Evolutionary conservation across 768 basidiomycete genomes (phyloP), one percentile per base, ranked within the genome.

Genomic region (Boletus sp.): DNA sequence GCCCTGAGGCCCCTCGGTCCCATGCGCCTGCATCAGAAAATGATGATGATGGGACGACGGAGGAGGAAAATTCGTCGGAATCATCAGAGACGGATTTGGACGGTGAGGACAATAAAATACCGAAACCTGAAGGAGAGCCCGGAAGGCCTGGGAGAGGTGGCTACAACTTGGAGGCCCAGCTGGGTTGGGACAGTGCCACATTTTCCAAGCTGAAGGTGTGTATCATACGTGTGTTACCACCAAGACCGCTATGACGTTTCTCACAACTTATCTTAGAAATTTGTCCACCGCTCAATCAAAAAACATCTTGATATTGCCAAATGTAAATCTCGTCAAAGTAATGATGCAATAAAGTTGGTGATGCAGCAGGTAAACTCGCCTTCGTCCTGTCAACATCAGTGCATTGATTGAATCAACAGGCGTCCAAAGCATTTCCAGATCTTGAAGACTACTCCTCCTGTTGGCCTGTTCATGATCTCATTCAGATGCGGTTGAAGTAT

Each of bases 131-230:
- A 7, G 40, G 50, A n/a, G 54, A 61, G 36, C 24, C 42, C 0
- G 54, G 54, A 20, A 47, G 56, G 1, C 62, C 47, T 4, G 54
- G 62, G 5, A 36, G 37, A 5, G 56, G 52, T 14, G 59, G 61
- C 3, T 63, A 57, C 37, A 55, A 55, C 12, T 44, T 63, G 24
- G 52, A 57, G 18, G 37, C 11, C 0, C 45, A 56, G 28, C 18
- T 57, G 3, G 56, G 18, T 5, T 63, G 53, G 58, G 35, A 39
- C 17, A 37, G 11, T 15, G 9, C 14, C 0, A 11, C 0, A 9
- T 61, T 61, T 47, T 20, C 3, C 11, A 42, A 1, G 18, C 9
- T 61, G 0, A 61, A 47, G 28, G 48, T 59, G 29, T n/a, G n/a
- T n/a, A n/a, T n/a, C n/a, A n/a, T n/a, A n/a, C n/a, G n/a, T n/a